Base-by-base conservation (phyloP, 2,329 filamentous ascomycete species). In the Colletotrichum brevisporum region DNA sequence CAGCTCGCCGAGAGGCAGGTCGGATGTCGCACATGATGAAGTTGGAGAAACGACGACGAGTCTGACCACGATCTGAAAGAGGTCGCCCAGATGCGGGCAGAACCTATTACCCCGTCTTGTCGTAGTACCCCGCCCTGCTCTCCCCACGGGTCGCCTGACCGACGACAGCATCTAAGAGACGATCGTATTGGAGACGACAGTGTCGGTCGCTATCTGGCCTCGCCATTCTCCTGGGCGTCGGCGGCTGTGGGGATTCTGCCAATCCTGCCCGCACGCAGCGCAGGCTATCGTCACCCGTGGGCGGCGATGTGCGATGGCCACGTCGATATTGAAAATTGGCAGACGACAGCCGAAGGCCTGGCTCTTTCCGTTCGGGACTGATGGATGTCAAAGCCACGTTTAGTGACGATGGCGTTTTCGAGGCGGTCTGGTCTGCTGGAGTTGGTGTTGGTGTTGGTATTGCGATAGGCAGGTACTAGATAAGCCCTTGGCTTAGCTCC, bases 341-440 rank as follows among this genome's bases (percentile, higher is more conserved):
- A 21, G n/a, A 54, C 48, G 41, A 43, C 54, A 66, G 50, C 27
- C 54, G 54, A 43, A 43, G 24, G 24, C 43, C 60, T 51, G 43
- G 55, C 52, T 50, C 31, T 31, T 24, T 67, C 36, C 39, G 43
- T 45, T 55, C 43, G 10, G 12, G 36, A 16, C 27, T 36, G 61
- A 47, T 43, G 53, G 15, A 31, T 43, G 47, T n/a, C 53, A 36
- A 51, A 69, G 54, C 66, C 62, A 59, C 41, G 6, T 31, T 36
- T 65, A 47, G 27, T 69, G 61, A 65, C 54, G 51, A 66, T 61
- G 55, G 36, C 55, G 41, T 66, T 43, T 53, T 55, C 24, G 62
- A 56, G 66, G 66, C 55, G 66, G 66, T 69, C 48, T 66, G 62
- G 66, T 69, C 48, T 66, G 39, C n/a, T 65, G 61, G 61, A 43